phyloP scores from a whole-genome alignment of 352 stramenopile species.

The Phytopythium ostracodes region DNA sequence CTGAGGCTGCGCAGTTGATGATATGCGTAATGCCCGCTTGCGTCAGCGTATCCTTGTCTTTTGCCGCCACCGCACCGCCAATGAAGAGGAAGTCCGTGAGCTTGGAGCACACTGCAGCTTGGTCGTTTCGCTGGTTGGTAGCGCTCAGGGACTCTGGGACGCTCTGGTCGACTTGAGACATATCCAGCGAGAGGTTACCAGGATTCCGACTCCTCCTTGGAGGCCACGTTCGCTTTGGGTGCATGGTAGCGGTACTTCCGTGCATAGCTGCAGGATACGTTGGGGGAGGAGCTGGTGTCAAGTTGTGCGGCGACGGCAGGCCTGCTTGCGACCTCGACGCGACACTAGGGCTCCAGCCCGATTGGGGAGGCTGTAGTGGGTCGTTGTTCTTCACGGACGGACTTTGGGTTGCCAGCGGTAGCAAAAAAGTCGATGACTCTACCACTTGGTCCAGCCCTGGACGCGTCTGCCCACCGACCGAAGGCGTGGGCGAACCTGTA shows the following conservation, averaged over 20 bases:
- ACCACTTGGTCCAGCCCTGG: conserved; percentile 1
- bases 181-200: conserved; percentile 76
- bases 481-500: neutral
- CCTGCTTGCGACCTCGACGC: neutral
- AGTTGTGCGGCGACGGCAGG: neutral
- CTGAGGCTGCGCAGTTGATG: conserved; percentile 84
- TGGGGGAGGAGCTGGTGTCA: neutral
- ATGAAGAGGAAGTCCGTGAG: conserved; percentile 88
- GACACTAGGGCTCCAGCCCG: neutral
- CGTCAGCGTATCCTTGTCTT: conserved; percentile 66
- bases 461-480: neutral
- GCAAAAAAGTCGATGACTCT: neutral
- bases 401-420: neutral
- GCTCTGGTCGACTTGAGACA: conserved; percentile 65
- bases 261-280: neutral
- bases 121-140: conserved; percentile 40
- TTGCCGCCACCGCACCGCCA: conserved; percentile 70
- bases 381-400: neutral
- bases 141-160: conserved; percentile 20
- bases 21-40: conserved; percentile 84
- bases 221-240: conserved; percentile 39
- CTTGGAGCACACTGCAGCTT: conserved; percentile 69
- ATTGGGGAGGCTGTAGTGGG: neutral
- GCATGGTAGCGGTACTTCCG: conserved; percentile 17
- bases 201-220: conserved; percentile 65